Base-by-base conservation (phyloP, 2,329 filamentous ascomycete species). In the Drechmeria coniospora region DNA sequence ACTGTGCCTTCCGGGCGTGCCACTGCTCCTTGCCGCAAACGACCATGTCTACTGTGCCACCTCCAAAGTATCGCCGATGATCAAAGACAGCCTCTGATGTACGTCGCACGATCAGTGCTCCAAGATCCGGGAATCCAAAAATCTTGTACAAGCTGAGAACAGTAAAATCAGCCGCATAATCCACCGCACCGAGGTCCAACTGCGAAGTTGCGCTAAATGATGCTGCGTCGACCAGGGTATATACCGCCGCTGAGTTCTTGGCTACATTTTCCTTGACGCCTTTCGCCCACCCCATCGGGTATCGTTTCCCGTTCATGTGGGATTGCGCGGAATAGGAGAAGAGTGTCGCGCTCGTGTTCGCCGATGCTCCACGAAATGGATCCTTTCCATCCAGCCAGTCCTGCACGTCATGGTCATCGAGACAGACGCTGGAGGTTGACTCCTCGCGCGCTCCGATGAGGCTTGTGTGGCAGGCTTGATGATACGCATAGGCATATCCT, bases 121-220 rank as follows among this genome's bases (percentile, higher is more conserved):
- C 87, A 2, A 95, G 60, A 46, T 95, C 82, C 0, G 87, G 87
- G 38, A 94, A 94, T 1, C 90, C 87, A 49, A 95, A 95, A n/a
- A 94, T 86, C 50, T 95, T 98, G 57, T 94, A 92, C 37, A 95
- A 74, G 50, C 86, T 94, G 23, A 95, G 45, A 0, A 82, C 79
- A 0, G 72, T 77, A 39, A 95, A 95, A 48, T 95, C 87, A 1
- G 87, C 80, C 0, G 78, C 73, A 1, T 54, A 46, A 0, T 59
- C 55, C 0, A 63, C 40, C 38, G 79, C 56, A 30, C 69, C 61
- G 3, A 95, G 57, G 43, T 92, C 69, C 6, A 95, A 58, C 1
- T 71, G 72, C 4, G 79, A 72, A 1, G 86, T 93, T 6, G 83
- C 75, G 8, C 74, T 77, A 8, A 82, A 61, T 0, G 83, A 79